Base-by-base conservation (phyloP, 108 stramenopile genomes). In the Phaeodactylum tricornutum region DNA sequence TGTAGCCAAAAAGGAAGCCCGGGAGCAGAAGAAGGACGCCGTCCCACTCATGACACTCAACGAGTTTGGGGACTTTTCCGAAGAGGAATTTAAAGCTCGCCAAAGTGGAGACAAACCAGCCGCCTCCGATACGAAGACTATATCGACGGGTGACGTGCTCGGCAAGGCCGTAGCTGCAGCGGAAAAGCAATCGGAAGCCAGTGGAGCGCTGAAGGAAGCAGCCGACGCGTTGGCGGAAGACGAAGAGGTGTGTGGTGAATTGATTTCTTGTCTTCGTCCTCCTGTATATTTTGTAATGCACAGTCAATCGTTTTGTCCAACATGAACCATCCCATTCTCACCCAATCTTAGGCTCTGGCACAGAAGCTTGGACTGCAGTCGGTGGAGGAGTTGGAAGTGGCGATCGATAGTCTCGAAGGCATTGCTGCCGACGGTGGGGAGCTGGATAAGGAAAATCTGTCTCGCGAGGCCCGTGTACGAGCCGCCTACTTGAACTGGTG, bases 401-500 rank as follows among this genome's bases (percentile, higher is more conserved):
- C 84, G 4, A 51, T 85, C 29, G 87, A 90, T 64, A 62, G 71
- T 12, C 50, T 85, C 56, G 76, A 82, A 35, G 87, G 84, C 8
- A 76, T 83, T 49, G 81, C 64, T 27, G 42, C 63, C 7, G 87
- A 90, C 40, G 87, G 84, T 19, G 79, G 66, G 27, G 64, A 60
- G 19, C 17, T 75, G 26, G 77, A 75, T 23, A 61, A 60, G n/a
- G 69, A 74, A 5, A 78, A 84, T 54, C 47, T 89, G 7, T 57
- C 76, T 19, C 82, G 87, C 12, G 87, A 90, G 61, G 87, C 81
- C 9, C 69, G 81, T n/a, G 72, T 85, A 17, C 73, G 87, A 45
- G 66, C 84, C 16, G 83, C 79, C 4, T 90, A 90, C 38, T 28
- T 85, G 62, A 77, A 81, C 3, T 90, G 87, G 87, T 90, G 87